A percentile compares a stretch with the other conserved stretches of the same genome.
Evolutionary conservation across 2,329 filamentous ascomycete species (phyloP).

Genomic region (Simplicillium sp.): DNA sequence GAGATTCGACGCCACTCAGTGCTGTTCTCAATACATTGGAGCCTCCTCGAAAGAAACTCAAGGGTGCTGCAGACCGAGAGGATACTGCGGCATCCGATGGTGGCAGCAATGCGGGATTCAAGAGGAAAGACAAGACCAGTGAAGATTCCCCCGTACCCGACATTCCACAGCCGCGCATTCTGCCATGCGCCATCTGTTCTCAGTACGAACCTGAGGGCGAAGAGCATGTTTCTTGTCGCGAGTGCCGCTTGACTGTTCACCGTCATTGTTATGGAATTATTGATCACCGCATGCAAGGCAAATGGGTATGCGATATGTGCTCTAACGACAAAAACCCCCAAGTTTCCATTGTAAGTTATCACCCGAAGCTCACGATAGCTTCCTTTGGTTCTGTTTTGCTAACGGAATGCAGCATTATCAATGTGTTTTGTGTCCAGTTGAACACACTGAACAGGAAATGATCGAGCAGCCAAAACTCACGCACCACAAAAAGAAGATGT

Average conservation of each 20-base stretch:
- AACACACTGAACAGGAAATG: constrained; percentile 72
- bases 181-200: constrained; percentile 81
- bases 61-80: constrained; percentile 43
- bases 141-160: constrained; percentile 58
- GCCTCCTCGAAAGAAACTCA: constrained; percentile 57
- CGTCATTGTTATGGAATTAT: constrained; percentile 83
- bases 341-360: constrained; percentile 70
- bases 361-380: neutral
- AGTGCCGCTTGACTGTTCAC: constrained; percentile 88
- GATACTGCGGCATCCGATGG: constrained; percentile 37
- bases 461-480: constrained; percentile 55
- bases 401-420: constrained; percentile 59
- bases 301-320: constrained; percentile 96
- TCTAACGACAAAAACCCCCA: constrained; percentile 86
- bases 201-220: constrained; percentile 63
- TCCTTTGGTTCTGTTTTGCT: constrained; percentile 12
- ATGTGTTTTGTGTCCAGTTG: constrained; percentile 83
- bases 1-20: constrained; percentile 25
- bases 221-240: constrained; percentile 67
- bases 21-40: constrained; percentile 28
- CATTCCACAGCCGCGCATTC: constrained; percentile 63
- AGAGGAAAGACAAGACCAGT: constrained; percentile 41
- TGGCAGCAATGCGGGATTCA: constrained; percentile 37
- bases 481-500: constrained; percentile 70
- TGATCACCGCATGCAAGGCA: constrained; percentile 58